These are phyloP conservation scores for Yamadazyma friedrichii DNA, from an alignment of 1,139 yeast genomes.

Conservation along the genomic window DNA sequence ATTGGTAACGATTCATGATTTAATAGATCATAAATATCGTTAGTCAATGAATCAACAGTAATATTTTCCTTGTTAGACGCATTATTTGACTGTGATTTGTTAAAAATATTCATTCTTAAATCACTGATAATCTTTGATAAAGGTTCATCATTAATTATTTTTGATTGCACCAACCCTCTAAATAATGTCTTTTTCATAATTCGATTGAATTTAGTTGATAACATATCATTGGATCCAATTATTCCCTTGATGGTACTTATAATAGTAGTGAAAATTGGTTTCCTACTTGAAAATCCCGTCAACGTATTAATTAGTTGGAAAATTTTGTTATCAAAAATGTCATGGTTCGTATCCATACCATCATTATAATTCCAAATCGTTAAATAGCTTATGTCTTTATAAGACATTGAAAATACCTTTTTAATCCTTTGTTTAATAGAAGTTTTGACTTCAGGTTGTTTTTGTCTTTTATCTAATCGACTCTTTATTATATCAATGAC, in stretches of 20 bases:
- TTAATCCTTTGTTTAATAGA: slow-evolving; percentile 9
- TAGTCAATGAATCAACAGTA: slow-evolving; percentile 10
- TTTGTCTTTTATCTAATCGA: slow-evolving; percentile 4
- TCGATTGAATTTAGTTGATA: slow-evolving; percentile 20
- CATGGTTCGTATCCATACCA: slow-evolving; percentile 7
- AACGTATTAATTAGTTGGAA: slow-evolving; percentile 29
- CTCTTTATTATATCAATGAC: slow-evolving; percentile 3
- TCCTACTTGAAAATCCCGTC: slow-evolving; percentile 25
- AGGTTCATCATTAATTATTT: slow-evolving; percentile 17
- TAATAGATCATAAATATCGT: slow-evolving; percentile 16
- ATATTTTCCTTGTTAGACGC: background rate
- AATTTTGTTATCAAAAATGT: slow-evolving; percentile 18
- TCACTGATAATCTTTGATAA: slow-evolving; percentile 20
- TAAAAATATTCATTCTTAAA: slow-evolving; percentile 22
- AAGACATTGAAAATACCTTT: slow-evolving; percentile 10
- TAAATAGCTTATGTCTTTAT: slow-evolving; percentile 15
- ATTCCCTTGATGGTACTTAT: slow-evolving; percentile 13
- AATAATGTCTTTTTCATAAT: slow-evolving; percentile 16
- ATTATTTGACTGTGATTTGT: slow-evolving; percentile 9
- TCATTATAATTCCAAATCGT: slow-evolving; percentile 11
- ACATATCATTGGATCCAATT: slow-evolving; percentile 12
- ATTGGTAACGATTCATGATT: slow-evolving; percentile 11
- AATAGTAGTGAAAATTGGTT: slow-evolving; percentile 26
- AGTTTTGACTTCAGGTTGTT: slow-evolving; percentile 4
- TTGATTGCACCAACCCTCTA: slow-evolving; percentile 16